Evolutionary conservation across 768 basidiomycete species (phyloP), one percentile per base, ranked within the genome.

Genomic region (Pleurotus cornucopiae): DNA sequence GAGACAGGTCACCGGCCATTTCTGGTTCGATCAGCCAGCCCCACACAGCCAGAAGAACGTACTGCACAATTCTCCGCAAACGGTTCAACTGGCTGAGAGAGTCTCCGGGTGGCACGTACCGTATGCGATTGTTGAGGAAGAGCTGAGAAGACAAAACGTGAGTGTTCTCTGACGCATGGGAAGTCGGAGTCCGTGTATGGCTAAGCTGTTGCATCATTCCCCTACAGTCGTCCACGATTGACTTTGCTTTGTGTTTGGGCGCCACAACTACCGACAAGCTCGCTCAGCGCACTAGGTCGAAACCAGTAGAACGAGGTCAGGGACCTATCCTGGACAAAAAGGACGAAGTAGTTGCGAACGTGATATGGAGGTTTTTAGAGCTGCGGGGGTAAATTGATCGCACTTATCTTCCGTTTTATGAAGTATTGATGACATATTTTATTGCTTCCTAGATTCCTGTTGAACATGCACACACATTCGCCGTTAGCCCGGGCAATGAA

Each of bases 311-410:
- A 39, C 51, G 51, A 52, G 38, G 39, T 39, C 64, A 63, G 38
- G 64, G 63, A 5, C 80, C 84, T 13, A 21, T 37, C 30, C 78
- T 99, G 23, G 96, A 98, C 58, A 98, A 97, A 75, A 98, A 98
- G 74, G 97, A 99, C 64, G 97, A 99, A 70, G 79, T 97, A 0
- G 97, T 99, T 3, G 95, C 95, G 6, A 99, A 99, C 67, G 94
- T 96, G 23, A 91, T 99, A 55, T 98, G 95, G 95, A 84, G 96
- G 53, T 98, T 98, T 82, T 81, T 99, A 55, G 96, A 98, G 69
- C 76, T 98, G 57, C 78, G 97, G 71, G 94, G 94, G 95, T 96
- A 71, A 67, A 60, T 52, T 59, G 48, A 59, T 55, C 55, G 54
- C 44, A 51, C 21, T 54, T 51, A 48, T 40, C 54, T 37, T 58